phyloP scores from a whole-genome alignment of 176 grass and related monocot genomes.

The Zizania latifolia region DNA sequence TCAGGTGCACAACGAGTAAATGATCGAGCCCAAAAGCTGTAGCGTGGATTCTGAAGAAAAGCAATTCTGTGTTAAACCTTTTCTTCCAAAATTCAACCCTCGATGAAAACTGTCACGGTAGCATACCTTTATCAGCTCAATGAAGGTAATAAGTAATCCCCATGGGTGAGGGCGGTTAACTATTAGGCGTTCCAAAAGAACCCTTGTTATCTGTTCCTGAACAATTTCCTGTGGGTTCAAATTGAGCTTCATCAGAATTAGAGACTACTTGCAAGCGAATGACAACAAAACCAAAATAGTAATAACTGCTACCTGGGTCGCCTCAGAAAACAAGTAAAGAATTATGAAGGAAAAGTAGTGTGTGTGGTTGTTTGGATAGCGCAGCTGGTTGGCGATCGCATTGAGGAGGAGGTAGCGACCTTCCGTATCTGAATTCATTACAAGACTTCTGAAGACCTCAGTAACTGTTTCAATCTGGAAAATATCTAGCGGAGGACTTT shows the following conservation, averaged over 20 bases:
- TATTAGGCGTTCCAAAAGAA: slow-evolving; percentile 83
- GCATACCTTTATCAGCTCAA: slow-evolving; percentile 93
- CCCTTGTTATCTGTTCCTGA: slow-evolving; percentile 96
- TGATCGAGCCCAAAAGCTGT: slow-evolving; percentile 82
- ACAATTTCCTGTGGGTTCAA: slow-evolving; percentile 63
- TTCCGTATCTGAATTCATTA: slow-evolving; percentile 79
- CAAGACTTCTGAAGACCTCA: slow-evolving; percentile 71
- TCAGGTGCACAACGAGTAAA: slow-evolving; percentile 73
- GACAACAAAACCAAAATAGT: neutral
- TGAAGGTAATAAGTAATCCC: slow-evolving; percentile 91
- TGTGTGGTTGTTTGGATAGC: slow-evolving; percentile 92
- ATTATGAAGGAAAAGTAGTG: slow-evolving; percentile 96
- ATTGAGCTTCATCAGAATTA: slow-evolving; percentile 6
- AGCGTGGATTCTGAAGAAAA: slow-evolving; percentile 67
- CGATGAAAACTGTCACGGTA: neutral
- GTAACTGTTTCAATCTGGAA: slow-evolving; percentile 75
- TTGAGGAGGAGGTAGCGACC: slow-evolving; percentile 78
- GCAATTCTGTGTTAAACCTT: neutral
- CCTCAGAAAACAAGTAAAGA: slow-evolving; percentile 85
- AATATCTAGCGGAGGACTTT: slow-evolving; percentile 54
- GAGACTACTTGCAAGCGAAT: neutral
- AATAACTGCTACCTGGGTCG: slow-evolving; percentile 50
- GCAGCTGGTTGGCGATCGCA: slow-evolving; percentile 78
- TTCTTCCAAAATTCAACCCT: neutral
- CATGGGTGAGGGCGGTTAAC: slow-evolving; percentile 95